phyloP scores from a whole-genome alignment of 805 yeast genomes.

The Zygosaccharomyces bisporus region DNA sequence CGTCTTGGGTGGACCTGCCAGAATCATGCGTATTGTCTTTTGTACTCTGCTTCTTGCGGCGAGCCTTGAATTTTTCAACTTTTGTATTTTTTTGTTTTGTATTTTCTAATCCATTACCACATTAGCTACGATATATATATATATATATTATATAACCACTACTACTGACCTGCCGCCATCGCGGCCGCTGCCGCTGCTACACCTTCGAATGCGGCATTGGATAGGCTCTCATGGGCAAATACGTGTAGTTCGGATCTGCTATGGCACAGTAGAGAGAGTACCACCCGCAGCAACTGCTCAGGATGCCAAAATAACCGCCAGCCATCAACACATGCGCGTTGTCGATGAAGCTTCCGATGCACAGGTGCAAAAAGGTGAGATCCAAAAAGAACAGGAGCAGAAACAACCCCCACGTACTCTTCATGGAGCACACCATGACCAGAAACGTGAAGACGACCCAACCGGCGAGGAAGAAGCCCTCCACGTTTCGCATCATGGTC shows the following conservation, averaged over 20 bases:
- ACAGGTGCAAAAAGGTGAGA: constrained; percentile 49
- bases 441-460: constrained; percentile 64
- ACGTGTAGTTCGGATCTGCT: constrained; percentile 57
- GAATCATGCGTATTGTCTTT: neutral
- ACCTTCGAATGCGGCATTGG: constrained; percentile 48
- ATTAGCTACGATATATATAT: no score
- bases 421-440: constrained; percentile 53
- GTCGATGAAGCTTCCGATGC: constrained; percentile 51
- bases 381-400: constrained; percentile 51
- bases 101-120: neutral
- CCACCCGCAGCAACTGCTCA: constrained; percentile 56
- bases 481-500: constrained; percentile 45
- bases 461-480: constrained; percentile 57
- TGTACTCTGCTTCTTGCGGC: constrained; percentile 1
- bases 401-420: constrained; percentile 57
- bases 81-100: neutral
- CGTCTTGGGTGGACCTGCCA: neutral
- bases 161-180: neutral
- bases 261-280: constrained; percentile 62
- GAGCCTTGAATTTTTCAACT: neutral
- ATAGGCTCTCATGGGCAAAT: constrained; percentile 48
- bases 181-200: neutral
- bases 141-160: neutral
- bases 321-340: constrained; percentile 45
- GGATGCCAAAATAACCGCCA: constrained; percentile 59